Evolutionary conservation across 139 green algal species (phyloP), one percentile per base, ranked within the genome.

Genomic region (Chlorella sorokiniana): DNA sequence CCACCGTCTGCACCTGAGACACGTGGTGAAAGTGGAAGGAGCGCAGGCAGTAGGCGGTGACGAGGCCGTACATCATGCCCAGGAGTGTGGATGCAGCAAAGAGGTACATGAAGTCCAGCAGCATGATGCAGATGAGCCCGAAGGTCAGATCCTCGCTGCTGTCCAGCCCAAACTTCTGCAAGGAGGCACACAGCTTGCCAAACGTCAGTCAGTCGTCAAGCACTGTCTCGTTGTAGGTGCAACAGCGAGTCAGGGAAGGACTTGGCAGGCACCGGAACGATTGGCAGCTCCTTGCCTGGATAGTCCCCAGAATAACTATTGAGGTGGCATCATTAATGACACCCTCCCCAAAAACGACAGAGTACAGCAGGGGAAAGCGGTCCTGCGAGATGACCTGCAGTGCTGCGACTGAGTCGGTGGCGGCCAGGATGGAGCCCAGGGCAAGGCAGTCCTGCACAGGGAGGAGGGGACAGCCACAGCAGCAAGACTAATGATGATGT

Each of bases 321-420:
- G 88, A 89, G 33, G 95, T 95, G 42, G 95, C 95, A 70, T 98
- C 95, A 68, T 98, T 98, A 40, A 98, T 89, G 35, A 98, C 94
- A 1, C 94, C 95, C 82, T 98, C 95, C 0, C 95, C 95, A 87
- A 98, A 98, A 35, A 98, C 94, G 33, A 98, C 80, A 16, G 79
- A 89, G 91, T 96, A 97, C n/a, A 98, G 92, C 56, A 95, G 80
- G 1, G 95, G 94, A 59, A 83, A 86, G 61, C 84, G 54, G 7
- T 93, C 79, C 51, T 83, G 67, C n/a, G 78, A 54, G 25, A 85
- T 70, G 75, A 96, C 89, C 87, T 98, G 94, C 65, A 98, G 91
- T 33, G 92, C 92, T 22, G 94, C 94, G 59, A 98, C 95, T 27
- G 87, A 93, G 87, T 98, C 95, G 16, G 95, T 98, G 8, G 95